A percentile compares a stretch with the other conserved stretches of the same genome.
Evolutionary conservation across 768 basidiomycete species (phyloP).

Genomic region (Suillus plorans): DNA sequence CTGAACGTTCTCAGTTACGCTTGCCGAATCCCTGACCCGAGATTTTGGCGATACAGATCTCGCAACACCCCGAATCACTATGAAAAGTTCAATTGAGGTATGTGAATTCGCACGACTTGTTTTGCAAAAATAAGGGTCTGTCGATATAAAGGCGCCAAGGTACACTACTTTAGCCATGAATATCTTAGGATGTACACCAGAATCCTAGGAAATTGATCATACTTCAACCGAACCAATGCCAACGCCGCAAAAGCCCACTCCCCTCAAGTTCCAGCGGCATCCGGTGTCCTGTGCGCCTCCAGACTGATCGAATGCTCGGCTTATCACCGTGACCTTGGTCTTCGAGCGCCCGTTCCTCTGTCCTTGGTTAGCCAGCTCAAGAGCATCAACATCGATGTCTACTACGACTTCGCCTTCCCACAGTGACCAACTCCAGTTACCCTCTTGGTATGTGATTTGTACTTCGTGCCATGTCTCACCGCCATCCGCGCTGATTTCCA

Average conservation of each 20-base stretch:
- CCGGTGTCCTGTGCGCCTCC: constrained; percentile 50
- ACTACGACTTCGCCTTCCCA: constrained; percentile 56
- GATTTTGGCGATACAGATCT: neutral
- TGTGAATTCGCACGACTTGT: neutral
- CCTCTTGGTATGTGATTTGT: constrained; percentile 56
- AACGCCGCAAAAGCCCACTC: constrained; percentile 46
- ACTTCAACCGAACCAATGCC: constrained; percentile 21
- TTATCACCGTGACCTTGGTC: constrained; percentile 28
- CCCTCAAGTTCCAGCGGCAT: constrained; percentile 64
- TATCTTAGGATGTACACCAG: neutral
- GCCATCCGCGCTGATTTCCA: constrained; percentile 53
- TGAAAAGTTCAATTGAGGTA: neutral
- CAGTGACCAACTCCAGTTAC: constrained; percentile 73
- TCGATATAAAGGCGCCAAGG: neutral
- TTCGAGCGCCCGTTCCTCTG: constrained; percentile 16
- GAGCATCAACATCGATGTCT: constrained; percentile 20
- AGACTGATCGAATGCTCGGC: constrained; percentile 51
- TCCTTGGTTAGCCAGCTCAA: constrained; percentile 2
- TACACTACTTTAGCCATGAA: neutral
- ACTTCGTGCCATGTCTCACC: constrained; percentile 53
- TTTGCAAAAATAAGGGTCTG: neutral
- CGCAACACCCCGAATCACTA: neutral
- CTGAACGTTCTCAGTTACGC: neutral
- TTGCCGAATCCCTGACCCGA: neutral
- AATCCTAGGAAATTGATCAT: neutral